These are phyloP conservation scores for Diddensiella transvaalensis DNA, from an alignment of 805 yeast genomes.

Conservation along the genomic window DNA sequence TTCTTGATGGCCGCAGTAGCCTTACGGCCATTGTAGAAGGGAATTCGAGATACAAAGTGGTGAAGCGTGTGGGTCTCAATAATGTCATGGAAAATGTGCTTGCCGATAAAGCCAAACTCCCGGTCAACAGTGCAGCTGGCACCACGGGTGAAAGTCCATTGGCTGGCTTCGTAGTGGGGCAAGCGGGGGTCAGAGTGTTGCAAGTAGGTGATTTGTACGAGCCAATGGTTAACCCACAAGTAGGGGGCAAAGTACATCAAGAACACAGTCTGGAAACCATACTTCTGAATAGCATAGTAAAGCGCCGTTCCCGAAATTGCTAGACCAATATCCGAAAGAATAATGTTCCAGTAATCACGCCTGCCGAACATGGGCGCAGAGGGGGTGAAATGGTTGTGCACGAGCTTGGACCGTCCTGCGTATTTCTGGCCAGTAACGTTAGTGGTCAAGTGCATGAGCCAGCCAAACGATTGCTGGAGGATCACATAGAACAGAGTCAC, in stretches of 20 bases:
- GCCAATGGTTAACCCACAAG: slow-evolving; percentile 83
- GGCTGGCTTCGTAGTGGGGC: slow-evolving; percentile 72
- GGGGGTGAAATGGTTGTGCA: slow-evolving; percentile 69
- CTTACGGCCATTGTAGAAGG: slow-evolving; percentile 75
- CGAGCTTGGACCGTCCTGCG: slow-evolving; percentile 45
- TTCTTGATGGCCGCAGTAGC: slow-evolving; percentile 74
- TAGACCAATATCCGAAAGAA: slow-evolving; percentile 72
- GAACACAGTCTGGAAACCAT: slow-evolving; percentile 59
- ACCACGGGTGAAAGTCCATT: slow-evolving; percentile 80
- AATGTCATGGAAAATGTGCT: slow-evolving; percentile 78
- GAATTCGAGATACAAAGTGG: slow-evolving; percentile 79
- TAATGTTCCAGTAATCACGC: slow-evolving; percentile 66
- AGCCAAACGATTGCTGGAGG: slow-evolving; percentile 74
- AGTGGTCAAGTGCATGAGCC: slow-evolving; percentile 60
- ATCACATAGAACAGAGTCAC: slow-evolving; percentile 53
- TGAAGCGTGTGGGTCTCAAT: slow-evolving; percentile 89
- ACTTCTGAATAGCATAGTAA: slow-evolving; percentile 56
- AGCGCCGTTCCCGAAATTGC: slow-evolving; percentile 48
- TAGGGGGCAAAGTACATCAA: slow-evolving; percentile 76
- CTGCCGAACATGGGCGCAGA: slow-evolving; percentile 68
- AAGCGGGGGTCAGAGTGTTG: slow-evolving; percentile 78
- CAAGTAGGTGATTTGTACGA: slow-evolving; percentile 78
- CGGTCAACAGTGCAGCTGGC: slow-evolving; percentile 89
- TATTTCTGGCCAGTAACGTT: slow-evolving; percentile 76
- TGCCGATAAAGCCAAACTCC: slow-evolving; percentile 76